Percentiles rank a stretch among this genome's conserved stretches.
phyloP scores from a whole-genome alignment of 139 green algal genomes.

The Ettlia oleoabundans region DNA sequence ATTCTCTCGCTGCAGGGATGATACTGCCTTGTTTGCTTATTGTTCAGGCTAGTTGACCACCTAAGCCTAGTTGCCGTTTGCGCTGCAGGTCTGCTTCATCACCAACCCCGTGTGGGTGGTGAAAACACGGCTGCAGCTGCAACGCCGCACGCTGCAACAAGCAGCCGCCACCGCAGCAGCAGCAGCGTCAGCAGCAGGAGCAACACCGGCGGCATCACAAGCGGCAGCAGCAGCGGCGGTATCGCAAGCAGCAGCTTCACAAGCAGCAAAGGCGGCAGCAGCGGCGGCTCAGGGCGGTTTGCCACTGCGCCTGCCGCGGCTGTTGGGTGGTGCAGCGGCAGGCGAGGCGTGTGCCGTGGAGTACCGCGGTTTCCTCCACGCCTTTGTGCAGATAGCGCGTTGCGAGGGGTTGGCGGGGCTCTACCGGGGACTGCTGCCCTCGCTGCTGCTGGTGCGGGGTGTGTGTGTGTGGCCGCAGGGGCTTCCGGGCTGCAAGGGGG shows the following conservation, averaged over 20 bases:
- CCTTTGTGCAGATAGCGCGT: slow-evolving; percentile 68
- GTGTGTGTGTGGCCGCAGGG: background rate
- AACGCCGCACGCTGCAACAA: slow-evolving; percentile 49
- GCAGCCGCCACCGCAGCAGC: slow-evolving; percentile 11
- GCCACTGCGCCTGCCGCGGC: background rate
- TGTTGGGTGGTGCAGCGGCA: background rate
- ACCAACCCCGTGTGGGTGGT: slow-evolving; percentile 97
- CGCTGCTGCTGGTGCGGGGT: slow-evolving; percentile 82
- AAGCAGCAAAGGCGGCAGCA: background rate
- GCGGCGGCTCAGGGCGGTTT: background rate
- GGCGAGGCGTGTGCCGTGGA: background rate
- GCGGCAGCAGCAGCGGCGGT: background rate
- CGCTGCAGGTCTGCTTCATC: slow-evolving; percentile 75
- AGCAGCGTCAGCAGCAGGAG: background rate
- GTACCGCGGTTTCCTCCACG: slow-evolving; percentile 80
- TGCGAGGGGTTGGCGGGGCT: slow-evolving; percentile 85
- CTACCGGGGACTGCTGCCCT: slow-evolving; percentile 90
- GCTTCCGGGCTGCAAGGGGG: too few relatives aligned
- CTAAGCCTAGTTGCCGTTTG: too few relatives aligned
- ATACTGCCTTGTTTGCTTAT: too few relatives aligned
- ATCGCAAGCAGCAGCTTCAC: background rate
- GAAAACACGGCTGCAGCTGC: slow-evolving; percentile 93
- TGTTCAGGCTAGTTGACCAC: too few relatives aligned
- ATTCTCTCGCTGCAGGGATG: too few relatives aligned
- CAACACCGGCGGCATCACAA: background rate